phyloP scores from a whole-genome alignment of 768 basidiomycete species.

The Leccinellum albellum region DNA sequence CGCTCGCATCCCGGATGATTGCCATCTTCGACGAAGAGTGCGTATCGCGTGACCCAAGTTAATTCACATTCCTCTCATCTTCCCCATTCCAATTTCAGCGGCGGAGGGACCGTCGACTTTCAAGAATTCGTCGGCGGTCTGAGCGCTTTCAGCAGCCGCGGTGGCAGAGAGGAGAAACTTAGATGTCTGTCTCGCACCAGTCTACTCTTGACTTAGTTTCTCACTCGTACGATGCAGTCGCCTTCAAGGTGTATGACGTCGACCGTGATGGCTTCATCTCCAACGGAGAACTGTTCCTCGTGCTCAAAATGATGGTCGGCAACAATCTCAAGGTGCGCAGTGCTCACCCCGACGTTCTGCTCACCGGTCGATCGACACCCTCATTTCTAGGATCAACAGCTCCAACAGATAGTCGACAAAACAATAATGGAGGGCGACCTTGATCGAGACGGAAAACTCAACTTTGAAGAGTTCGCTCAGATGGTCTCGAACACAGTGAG shows the following conservation, averaged over 20 bases:
- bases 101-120: constrained; percentile 97
- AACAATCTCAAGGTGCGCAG: constrained; percentile 86
- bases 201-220: not conserved
- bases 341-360: not conserved
- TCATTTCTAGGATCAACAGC: constrained; percentile 78
- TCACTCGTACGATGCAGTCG: constrained; percentile 54
- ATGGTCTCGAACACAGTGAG: constrained; percentile 96
- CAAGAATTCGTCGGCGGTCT: constrained; percentile 98
- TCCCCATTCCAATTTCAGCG: constrained; percentile 46
- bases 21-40: constrained; percentile 99
- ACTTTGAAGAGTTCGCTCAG: constrained; percentile 93
- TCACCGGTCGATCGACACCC: not conserved
- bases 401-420: constrained; percentile 99
- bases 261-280: constrained; percentile 97
- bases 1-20: constrained; percentile 94
- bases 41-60: constrained; percentile 34
- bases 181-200: constrained; percentile 59
- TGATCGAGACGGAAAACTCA: constrained; percentile 95
- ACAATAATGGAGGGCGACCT: constrained; percentile 99
- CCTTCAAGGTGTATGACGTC: constrained; percentile 99
- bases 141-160: constrained; percentile 96
- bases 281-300: constrained; percentile 96
- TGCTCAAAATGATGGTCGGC: constrained; percentile 99
- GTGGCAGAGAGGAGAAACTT: constrained; percentile 95
- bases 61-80: not conserved